Conservation (phyloP, 2,329 filamentous ascomycete genomes). For the Arthrobotrys entomopaga region DNA sequence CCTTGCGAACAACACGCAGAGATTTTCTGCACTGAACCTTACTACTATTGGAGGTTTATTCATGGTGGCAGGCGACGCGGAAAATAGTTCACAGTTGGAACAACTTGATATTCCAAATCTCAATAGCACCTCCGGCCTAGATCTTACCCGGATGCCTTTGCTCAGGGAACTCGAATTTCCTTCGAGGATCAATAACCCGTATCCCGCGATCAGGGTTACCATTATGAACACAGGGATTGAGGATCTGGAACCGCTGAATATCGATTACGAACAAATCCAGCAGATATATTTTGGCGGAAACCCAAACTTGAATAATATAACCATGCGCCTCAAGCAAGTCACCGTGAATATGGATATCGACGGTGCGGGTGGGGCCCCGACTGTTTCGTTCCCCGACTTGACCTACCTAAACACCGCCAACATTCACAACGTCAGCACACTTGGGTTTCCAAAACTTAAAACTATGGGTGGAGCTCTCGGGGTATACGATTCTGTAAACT, state of each 20-base stretch:
- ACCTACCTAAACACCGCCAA: constrained; percentile 48
- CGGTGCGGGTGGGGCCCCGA: constrained; percentile 29
- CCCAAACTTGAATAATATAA: constrained; percentile 41
- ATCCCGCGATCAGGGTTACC: constrained; percentile 44
- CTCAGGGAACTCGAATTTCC: constrained; percentile 41
- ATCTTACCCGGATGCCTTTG: constrained; percentile 41
- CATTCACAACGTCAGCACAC: constrained; percentile 38
- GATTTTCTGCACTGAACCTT: constrained; percentile 42
- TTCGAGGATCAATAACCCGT: constrained; percentile 35
- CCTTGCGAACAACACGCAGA: constrained; percentile 40
- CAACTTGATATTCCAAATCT: constrained; percentile 41
- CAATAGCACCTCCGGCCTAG: constrained; percentile 35
- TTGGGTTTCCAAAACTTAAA: constrained; percentile 27
- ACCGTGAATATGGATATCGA: constrained; percentile 50
- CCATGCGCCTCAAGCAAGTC: constrained; percentile 27
- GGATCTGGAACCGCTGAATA: constrained; percentile 25
- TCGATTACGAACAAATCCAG: constrained; percentile 42
- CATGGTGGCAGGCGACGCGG: constrained; percentile 37
- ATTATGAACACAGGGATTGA: constrained; percentile 45
- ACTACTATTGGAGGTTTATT: constrained; percentile 46
- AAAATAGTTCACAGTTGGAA: constrained; percentile 29
- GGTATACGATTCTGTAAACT: constrained; percentile 39
- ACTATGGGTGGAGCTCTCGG: constrained; percentile 45
- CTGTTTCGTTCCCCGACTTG: constrained; percentile 36
- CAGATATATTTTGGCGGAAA: constrained; percentile 50